A percentile compares a stretch with the other conserved stretches of the same genome.
phyloP scores from a whole-genome alignment of 768 basidiomycete species.

The Lepiota brunneoincarnata region DNA sequence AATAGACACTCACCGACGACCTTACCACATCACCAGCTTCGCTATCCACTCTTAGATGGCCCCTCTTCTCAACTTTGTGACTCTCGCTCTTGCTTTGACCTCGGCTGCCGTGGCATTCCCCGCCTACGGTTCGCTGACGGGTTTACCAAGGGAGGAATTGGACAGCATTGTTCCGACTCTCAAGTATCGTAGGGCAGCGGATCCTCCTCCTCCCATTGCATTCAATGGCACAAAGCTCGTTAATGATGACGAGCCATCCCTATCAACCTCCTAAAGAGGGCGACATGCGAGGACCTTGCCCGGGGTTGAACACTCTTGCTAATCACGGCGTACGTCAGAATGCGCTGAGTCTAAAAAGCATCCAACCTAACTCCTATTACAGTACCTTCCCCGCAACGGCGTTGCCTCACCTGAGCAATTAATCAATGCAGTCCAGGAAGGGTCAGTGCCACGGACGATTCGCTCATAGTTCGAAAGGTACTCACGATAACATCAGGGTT shows the following conservation, averaged over 20 bases:
- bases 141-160: constrained; percentile 7
- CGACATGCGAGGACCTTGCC: constrained; percentile 12
- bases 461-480: too few species aligned
- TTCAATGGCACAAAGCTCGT: constrained; percentile 10
- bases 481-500: too few species aligned
- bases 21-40: too few species aligned
- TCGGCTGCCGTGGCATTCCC: constrained; percentile 9
- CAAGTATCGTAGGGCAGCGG: background rate
- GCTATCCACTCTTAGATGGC: too few species aligned
- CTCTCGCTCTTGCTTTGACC: background rate
- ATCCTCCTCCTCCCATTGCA: constrained; percentile 11
- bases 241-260: constrained; percentile 11
- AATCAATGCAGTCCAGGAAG: constrained; percentile 6
- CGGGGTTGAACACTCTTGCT: constrained; percentile 12
- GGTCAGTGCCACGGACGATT: too few species aligned
- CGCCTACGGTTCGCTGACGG: constrained; percentile 11
- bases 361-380: background rate
- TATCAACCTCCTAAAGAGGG: background rate
- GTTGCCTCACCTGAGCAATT: constrained; percentile 7
- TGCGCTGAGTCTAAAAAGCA: background rate
- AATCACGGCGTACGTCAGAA: constrained; percentile 10
- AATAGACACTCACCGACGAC: too few species aligned
- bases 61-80: too few species aligned
- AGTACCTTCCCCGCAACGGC: constrained; percentile 9
- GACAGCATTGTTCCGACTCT: constrained; percentile 2